phyloP scores from a whole-genome alignment of 106 monocot genomes.

The Dioscorea zingiberensis region DNA sequence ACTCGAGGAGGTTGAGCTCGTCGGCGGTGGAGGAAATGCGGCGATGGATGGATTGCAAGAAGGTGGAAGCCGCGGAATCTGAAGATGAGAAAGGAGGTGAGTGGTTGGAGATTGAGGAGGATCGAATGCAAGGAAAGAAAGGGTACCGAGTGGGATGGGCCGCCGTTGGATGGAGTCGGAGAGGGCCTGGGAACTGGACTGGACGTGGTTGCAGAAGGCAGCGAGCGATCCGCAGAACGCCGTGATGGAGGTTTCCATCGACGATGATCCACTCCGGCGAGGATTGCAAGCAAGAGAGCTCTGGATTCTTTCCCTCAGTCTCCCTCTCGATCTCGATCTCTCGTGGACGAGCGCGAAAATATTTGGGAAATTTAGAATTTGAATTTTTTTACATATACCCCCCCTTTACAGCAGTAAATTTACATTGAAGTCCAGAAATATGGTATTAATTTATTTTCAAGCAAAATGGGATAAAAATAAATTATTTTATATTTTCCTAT shows the following conservation, averaged over 20 bases:
- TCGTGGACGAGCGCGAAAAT: no score
- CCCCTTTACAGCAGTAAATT: no score
- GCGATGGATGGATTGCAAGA: constrained; percentile 40
- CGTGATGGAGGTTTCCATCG: constrained; percentile 39
- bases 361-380: no score
- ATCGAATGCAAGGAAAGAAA: neutral
- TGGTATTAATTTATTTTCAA: no score
- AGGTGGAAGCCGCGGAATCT: constrained; percentile 62
- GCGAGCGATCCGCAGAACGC: constrained; percentile 47
- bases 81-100: neutral
- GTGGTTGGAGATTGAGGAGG: neutral
- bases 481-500: no score
- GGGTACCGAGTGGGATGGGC: constrained; percentile 65
- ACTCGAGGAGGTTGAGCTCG: constrained; percentile 65
- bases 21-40: constrained; percentile 30
- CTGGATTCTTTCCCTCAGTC: no score
- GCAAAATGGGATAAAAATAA: no score
- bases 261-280: neutral
- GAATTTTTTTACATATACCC: no score
- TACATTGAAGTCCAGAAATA: no score
- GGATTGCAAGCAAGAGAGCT: no score
- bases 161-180: constrained; percentile 51
- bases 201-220: constrained; percentile 50
- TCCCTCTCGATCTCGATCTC: no score
- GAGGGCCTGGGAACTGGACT: constrained; percentile 44